A percentile compares a stretch with the other conserved stretches of the same genome.
Conservation (phyloP, 805 yeast species). For the Priceomyces haplophilus region DNA sequence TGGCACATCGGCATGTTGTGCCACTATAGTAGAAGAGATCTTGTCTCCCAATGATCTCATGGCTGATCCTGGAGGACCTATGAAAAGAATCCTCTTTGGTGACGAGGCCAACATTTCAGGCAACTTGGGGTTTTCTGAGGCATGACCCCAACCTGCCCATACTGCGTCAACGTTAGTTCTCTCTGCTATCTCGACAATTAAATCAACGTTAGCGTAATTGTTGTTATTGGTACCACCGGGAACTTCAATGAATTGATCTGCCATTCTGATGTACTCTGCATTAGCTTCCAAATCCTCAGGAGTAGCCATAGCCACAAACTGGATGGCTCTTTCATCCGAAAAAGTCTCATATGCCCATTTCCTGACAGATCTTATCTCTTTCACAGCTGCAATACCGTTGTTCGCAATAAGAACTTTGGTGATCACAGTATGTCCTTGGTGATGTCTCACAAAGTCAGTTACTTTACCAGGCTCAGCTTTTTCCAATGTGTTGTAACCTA, state of each 20-base stretch:
- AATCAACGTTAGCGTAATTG: conserved; percentile 96
- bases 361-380: conserved; percentile 94
- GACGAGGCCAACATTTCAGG: conserved; percentile 96
- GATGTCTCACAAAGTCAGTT: conserved; percentile 77
- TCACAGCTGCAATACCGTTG: conserved; percentile 99
- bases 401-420: conserved; percentile 88
- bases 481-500: conserved; percentile 76
- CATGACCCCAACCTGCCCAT: conserved; percentile 99
- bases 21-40: conserved; percentile 95
- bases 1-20: conserved; percentile 97
- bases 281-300: conserved; percentile 98
- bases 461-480: conserved; percentile 75
- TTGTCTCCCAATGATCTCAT: conserved; percentile 99
- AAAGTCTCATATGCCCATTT: conserved; percentile 99
- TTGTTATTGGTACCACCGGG: conserved; percentile 99
- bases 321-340: conserved; percentile 90
- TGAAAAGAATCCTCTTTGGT: conserved; percentile 83
- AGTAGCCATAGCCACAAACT: conserved; percentile 97
- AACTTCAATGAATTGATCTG: conserved; percentile 96
- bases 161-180: conserved; percentile 96
- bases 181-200: conserved; percentile 96
- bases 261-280: conserved; percentile 98
- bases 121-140: conserved; percentile 94
- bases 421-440: conserved; percentile 95
- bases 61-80: conserved; percentile 99